These are phyloP conservation scores for Calendula officinalis DNA, from an alignment of 129 eudicot genomes.

Conservation along the genomic window DNA sequence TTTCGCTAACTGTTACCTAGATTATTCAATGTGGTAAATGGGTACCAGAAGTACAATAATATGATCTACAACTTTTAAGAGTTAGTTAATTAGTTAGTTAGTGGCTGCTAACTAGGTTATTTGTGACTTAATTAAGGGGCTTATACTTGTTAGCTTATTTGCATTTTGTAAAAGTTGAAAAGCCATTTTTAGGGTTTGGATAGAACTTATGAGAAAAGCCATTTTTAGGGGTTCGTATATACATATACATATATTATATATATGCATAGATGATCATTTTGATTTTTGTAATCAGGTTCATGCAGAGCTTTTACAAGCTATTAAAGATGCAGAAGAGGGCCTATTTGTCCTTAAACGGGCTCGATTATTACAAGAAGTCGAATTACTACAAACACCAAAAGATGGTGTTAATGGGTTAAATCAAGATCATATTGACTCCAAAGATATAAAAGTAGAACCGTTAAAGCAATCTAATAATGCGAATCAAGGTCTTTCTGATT, in stretches of 20 bases:
- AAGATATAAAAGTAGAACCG: slow-evolving; percentile 49
- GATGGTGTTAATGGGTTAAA: slow-evolving; percentile 28
- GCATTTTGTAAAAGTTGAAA: too few relatives aligned
- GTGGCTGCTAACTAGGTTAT: too few relatives aligned
- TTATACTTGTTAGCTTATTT: too few relatives aligned
- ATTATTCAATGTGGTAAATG: slow-evolving; percentile 9
- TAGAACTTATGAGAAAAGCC: too few relatives aligned
- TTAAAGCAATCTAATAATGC: slow-evolving; percentile 44
- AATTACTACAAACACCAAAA: slow-evolving; percentile 38
- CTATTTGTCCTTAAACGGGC: slow-evolving; percentile 75
- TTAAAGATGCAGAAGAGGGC: slow-evolving; percentile 91
- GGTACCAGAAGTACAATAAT: neutral
- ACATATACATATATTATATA: too few relatives aligned
- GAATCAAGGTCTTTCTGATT: slow-evolving; percentile 44
- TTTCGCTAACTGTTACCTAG: neutral
- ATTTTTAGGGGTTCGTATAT: too few relatives aligned
- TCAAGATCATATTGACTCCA: slow-evolving; percentile 50
- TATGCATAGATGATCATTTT: neutral
- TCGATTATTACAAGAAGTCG: slow-evolving; percentile 75
- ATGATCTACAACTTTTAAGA: neutral
- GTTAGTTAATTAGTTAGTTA: neutral
- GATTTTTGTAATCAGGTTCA: slow-evolving; percentile 42
- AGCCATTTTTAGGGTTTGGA: too few relatives aligned
- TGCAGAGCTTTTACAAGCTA: slow-evolving; percentile 82
- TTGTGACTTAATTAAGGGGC: too few relatives aligned